Evolutionary conservation across 2,329 filamentous ascomycete genomes (phyloP), one percentile per base, ranked within the genome.

Genomic region (Diaporthe ilicicola): DNA sequence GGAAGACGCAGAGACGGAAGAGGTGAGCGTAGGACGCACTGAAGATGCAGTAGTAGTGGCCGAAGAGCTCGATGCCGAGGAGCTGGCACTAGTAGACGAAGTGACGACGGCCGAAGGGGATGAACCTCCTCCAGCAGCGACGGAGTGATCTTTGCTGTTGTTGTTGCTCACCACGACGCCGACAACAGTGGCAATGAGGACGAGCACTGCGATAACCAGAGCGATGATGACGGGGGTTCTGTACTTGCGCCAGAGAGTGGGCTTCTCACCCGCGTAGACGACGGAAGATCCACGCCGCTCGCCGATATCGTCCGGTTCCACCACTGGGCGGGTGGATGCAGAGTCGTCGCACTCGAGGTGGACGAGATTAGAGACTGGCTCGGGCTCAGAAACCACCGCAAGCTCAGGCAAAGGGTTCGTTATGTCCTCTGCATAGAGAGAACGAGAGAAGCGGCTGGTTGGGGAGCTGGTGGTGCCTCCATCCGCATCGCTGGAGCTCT

Each of bases 361-460:
- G 4, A 54, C 44, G 15, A 68, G 27, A n/a, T 53, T 67, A 5
- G 34, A 10, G 17, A 68, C 59, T 9, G 64, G 55, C 56, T 71
- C 69, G 3, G 39, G 56, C 51, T 51, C 50, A 1, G 48, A 6
- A 7, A 69, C 56, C 3, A 69, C 39, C 22, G 27, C 69, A 6
- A 73, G 17, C 46, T 73, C 37, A 0, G 71, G 71, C 19, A 66
- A 27, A 32, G 71, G 71, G 22, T 73, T 73, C 17, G 42, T 51
- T 24, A 46, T 61, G 6, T 48, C 67, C 69, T 73, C 71, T 10
- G 59, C 69, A 15, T 71, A 73, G 44, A 68, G 55, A 3, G 71
- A 71, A 17, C 24, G 51, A 9, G 59, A 22, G 19, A 22, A 42
- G 56, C 22, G 10, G 32, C 22, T 61, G 34, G 34, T 24, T 24